These are phyloP conservation scores for Paramecium tetraurelia DNA, from an alignment of 73 alveolate genomes.

Conservation along the genomic window DNA sequence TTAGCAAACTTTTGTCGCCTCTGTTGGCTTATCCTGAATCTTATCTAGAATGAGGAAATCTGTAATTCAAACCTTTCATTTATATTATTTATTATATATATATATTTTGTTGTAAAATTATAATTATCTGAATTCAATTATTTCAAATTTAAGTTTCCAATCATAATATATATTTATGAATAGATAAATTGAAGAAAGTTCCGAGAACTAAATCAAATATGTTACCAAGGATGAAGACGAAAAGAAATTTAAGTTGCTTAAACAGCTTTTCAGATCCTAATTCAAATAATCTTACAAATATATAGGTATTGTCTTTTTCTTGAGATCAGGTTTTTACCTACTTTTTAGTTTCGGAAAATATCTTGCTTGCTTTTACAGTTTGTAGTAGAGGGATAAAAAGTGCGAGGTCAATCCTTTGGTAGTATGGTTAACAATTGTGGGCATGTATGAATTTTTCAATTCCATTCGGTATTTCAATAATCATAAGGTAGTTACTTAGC, in stretches of 20 bases:
- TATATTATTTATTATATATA: not conserved
- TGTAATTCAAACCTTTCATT: conserved; percentile 45
- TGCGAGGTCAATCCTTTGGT: not conserved
- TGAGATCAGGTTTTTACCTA: not conserved
- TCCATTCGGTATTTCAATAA: not conserved
- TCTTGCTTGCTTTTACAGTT: conserved; percentile 2
- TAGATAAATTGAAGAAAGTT: not conserved
- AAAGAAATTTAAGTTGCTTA: not conserved
- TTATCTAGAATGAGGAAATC: conserved; percentile 31
- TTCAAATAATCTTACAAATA: not conserved
- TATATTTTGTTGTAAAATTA: not conserved
- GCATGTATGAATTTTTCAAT: conserved; percentile 23
- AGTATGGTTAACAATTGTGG: conserved; percentile 9
- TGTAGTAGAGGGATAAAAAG: not conserved
- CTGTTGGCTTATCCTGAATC: conserved; percentile 12
- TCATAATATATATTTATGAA: not conserved
- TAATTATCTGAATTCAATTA: not conserved
- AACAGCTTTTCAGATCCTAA: not conserved
- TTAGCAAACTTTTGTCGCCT: not conserved
- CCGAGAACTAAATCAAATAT: not conserved
- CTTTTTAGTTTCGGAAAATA: conserved; percentile 23
- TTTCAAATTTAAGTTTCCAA: not conserved
- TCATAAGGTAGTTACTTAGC: not conserved
- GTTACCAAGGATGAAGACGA: not conserved
- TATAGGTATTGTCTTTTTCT: not conserved